Evolutionary conservation across 2,329 filamentous ascomycete genomes (phyloP).

Genomic region (Diplocarpon mali): DNA sequence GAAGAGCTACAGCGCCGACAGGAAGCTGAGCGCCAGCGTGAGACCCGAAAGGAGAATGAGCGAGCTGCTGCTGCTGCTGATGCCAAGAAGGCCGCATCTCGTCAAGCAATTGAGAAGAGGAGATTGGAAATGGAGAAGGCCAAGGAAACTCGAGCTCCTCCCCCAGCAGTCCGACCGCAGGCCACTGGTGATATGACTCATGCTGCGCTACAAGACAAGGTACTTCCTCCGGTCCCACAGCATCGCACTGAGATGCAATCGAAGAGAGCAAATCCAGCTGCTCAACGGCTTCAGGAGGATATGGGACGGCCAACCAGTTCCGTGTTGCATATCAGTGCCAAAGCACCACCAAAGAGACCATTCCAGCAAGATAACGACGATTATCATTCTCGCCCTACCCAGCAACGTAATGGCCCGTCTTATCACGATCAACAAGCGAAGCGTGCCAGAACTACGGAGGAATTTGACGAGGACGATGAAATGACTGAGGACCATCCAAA

Average conservation of each 20-base stretch:
- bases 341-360: constrained; percentile 64
- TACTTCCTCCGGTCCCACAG: constrained; percentile 22
- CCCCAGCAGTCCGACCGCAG: constrained; percentile 46
- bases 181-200: constrained; percentile 29
- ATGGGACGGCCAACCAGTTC: constrained; percentile 48
- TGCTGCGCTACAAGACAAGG: constrained; percentile 21
- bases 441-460: constrained; percentile 66
- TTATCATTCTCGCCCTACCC: constrained; percentile 30
- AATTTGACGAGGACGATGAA: constrained; percentile 53
- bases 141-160: constrained; percentile 52
- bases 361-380: constrained; percentile 54
- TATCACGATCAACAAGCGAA: constrained; percentile 58
- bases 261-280: constrained; percentile 43
- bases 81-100: constrained; percentile 53
- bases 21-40: constrained; percentile 41
- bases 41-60: constrained; percentile 32
- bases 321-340: constrained; percentile 50
- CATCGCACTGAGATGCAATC: constrained; percentile 21
- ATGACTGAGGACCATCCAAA: constrained; percentile 47
- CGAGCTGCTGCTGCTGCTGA: constrained; percentile 37
- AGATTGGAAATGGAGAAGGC: constrained; percentile 46
- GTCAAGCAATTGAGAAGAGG: constrained; percentile 43
- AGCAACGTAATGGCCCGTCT: constrained; percentile 46
- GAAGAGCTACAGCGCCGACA: constrained; percentile 49
- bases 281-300: constrained; percentile 46